Evolutionary conservation across 2,329 filamentous ascomycete species (phyloP).

Genomic region (Sphaerulina populicola): DNA sequence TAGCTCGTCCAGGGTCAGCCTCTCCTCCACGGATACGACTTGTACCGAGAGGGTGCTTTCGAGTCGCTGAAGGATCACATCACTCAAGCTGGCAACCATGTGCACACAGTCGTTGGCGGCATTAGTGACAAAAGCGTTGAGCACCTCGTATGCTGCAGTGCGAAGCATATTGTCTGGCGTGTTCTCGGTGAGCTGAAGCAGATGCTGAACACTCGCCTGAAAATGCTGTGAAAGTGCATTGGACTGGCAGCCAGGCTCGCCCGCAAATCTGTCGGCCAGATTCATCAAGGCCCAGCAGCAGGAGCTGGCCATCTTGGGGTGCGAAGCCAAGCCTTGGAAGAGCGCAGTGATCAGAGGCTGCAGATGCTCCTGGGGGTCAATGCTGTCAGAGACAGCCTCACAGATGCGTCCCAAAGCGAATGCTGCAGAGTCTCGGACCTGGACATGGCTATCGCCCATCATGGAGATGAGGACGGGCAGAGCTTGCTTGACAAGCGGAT

Average conservation of each 20-base stretch:
- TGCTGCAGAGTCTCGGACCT: slow-evolving; percentile 91
- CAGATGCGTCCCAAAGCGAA: slow-evolving; percentile 95
- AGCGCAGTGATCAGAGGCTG: slow-evolving; percentile 78
- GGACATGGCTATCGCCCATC: slow-evolving; percentile 79
- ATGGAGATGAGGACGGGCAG: slow-evolving; percentile 85
- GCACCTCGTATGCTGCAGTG: slow-evolving; percentile 92
- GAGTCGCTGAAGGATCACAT: slow-evolving; percentile 81
- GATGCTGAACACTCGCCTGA: slow-evolving; percentile 76
- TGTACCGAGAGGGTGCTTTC: slow-evolving; percentile 87
- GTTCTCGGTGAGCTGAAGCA: slow-evolving; percentile 77
- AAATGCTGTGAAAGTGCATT: slow-evolving; percentile 90
- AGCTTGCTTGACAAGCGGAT: slow-evolving; percentile 92
- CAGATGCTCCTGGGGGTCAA: slow-evolving; percentile 76
- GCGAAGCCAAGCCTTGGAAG: slow-evolving; percentile 82
- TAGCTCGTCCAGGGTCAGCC: slow-evolving; percentile 92
- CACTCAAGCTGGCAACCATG: slow-evolving; percentile 71
- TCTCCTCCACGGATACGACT: slow-evolving; percentile 94
- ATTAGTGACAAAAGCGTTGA: slow-evolving; percentile 89
- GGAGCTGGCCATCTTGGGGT: slow-evolving; percentile 92
- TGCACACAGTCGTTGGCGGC: slow-evolving; percentile 76
- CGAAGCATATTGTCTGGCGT: slow-evolving; percentile 82
- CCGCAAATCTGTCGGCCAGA: slow-evolving; percentile 87
- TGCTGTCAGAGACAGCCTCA: slow-evolving; percentile 82
- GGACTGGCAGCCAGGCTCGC: slow-evolving; percentile 65
- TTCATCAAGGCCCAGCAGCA: slow-evolving; percentile 99